Percentiles rank a stretch among this genome's conserved stretches.
Conservation (phyloP, 768 basidiomycete genomes). For the Mycena vitilis region DNA sequence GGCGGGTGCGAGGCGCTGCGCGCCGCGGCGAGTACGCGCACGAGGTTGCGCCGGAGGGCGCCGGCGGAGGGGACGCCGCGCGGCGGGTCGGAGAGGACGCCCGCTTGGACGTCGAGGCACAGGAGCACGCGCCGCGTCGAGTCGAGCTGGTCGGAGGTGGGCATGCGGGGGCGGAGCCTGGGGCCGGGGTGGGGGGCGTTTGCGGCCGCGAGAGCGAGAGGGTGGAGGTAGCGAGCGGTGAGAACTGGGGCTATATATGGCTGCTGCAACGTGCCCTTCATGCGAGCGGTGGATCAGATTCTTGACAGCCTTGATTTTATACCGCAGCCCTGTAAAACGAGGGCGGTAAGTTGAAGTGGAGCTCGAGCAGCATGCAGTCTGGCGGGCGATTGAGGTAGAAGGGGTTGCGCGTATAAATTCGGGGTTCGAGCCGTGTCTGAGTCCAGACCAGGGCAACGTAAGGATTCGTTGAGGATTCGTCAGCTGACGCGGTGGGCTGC, state of each 20-base stretch:
- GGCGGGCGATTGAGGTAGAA: background rate
- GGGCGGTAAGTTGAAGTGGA: background rate
- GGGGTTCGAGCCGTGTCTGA: background rate
- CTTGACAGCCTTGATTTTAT: slow-evolving; percentile 15
- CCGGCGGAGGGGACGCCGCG: slow-evolving; percentile 62
- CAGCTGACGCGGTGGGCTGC: slow-evolving; percentile 12
- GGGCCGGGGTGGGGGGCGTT: background rate
- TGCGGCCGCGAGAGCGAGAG: background rate
- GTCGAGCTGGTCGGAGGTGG: no score
- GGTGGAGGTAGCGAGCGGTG: background rate
- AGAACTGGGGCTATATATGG: slow-evolving; percentile 15
- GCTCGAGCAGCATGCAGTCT: background rate
- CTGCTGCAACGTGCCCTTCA: slow-evolving; percentile 17
- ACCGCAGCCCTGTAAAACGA: background rate
- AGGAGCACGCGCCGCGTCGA: slow-evolving; percentile 56
- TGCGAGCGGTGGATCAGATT: slow-evolving; percentile 13
- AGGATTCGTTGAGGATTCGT: background rate
- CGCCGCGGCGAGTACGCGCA: slow-evolving; percentile 60
- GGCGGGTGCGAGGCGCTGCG: slow-evolving; percentile 57
- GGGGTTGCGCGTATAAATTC: background rate
- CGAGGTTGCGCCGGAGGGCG: slow-evolving; percentile 60
- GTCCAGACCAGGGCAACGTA: background rate
- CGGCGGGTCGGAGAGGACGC: slow-evolving; percentile 60
- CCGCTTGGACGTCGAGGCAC: slow-evolving; percentile 67
- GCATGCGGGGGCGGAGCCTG: background rate